Conservation (phyloP, 768 basidiomycete genomes). For the Phanerochaete carnosa region DNA sequence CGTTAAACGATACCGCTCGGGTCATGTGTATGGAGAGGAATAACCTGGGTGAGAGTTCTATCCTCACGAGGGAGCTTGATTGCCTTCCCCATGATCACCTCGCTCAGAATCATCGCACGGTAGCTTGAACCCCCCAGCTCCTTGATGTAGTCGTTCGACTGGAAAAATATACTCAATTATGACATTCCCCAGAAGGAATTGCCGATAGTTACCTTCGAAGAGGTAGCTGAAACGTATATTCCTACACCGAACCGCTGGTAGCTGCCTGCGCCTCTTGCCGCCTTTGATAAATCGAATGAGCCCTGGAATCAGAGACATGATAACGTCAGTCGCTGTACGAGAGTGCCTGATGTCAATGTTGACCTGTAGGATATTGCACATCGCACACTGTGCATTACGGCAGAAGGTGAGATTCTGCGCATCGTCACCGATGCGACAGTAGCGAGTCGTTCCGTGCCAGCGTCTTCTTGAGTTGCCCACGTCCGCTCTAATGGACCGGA, state of each 20-base stretch:
- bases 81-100: constrained; percentile 37
- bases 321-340: constrained; percentile 9
- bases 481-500: constrained; percentile 3
- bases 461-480: constrained; percentile 22
- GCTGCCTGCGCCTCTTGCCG: neutral
- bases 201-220: constrained; percentile 16
- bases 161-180: neutral
- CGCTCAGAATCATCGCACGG: constrained; percentile 10
- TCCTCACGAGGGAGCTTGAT: constrained; percentile 63
- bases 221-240: constrained; percentile 13
- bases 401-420: constrained; percentile 13
- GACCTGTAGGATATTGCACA: constrained; percentile 23
- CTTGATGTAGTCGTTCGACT: constrained; percentile 9
- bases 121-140: constrained; percentile 5
- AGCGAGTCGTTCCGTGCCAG: constrained; percentile 25
- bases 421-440: constrained; percentile 21
- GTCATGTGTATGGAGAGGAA: neutral
- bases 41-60: constrained; percentile 38
- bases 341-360: neutral
- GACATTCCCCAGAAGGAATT: neutral
- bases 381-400: constrained; percentile 9
- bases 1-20: neutral
- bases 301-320: constrained; percentile 12
- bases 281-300: constrained; percentile 1
- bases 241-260: constrained; percentile 13